These are phyloP conservation scores for Albophoma yamanashiensis DNA, from an alignment of 2,329 filamentous ascomycete genomes.

Conservation along the genomic window DNA sequence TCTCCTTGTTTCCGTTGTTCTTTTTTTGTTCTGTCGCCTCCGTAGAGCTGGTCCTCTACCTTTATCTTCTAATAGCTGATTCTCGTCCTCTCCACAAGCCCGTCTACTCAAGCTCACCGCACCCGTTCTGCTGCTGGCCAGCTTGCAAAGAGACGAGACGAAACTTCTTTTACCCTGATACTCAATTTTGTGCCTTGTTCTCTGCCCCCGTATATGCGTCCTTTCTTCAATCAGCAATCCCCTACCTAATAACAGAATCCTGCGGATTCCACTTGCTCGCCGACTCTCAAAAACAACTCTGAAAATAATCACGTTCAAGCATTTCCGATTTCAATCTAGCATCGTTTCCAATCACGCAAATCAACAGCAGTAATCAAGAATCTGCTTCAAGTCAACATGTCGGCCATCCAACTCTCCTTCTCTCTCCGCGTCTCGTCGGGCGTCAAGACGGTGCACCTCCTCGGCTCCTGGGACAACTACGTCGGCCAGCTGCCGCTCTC, in stretches of 20 bases:
- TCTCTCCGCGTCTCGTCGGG: slow-evolving; percentile 89
- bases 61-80: slow-evolving; percentile 19
- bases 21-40: slow-evolving; percentile 26
- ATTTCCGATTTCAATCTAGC: neutral
- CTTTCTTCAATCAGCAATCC: slow-evolving; percentile 3
- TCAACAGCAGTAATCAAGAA: neutral
- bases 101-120: slow-evolving; percentile 5
- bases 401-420: slow-evolving; percentile 89
- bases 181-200: slow-evolving; percentile 9
- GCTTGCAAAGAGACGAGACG: slow-evolving; percentile 8
- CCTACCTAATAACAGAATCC: slow-evolving; percentile 36
- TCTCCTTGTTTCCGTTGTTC: slow-evolving; percentile 18
- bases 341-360: neutral
- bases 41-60: slow-evolving; percentile 46
- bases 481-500: slow-evolving; percentile 86
- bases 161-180: neutral
- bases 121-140: slow-evolving; percentile 4
- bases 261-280: slow-evolving; percentile 35
- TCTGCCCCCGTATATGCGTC: slow-evolving; percentile 10
- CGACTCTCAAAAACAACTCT: neutral
- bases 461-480: slow-evolving; percentile 99
- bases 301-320: neutral
- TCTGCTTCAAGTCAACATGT: slow-evolving; percentile 48
- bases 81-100: slow-evolving; percentile 7
- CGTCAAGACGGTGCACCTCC: slow-evolving; percentile 94